phyloP scores from a whole-genome alignment of 805 yeast species.

The Yarrowia sp. region DNA sequence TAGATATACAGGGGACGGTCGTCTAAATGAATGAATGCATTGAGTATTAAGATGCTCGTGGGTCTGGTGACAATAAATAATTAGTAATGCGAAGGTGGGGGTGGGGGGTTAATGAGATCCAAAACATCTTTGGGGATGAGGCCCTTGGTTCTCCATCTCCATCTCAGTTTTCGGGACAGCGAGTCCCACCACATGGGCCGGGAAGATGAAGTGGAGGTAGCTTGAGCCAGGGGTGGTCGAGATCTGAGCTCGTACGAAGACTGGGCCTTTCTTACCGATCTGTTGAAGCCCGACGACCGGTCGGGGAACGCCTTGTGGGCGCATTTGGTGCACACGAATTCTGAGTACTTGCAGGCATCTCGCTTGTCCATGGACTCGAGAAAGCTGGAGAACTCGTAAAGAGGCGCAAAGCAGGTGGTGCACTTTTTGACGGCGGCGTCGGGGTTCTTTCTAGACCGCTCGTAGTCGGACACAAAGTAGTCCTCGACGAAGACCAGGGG shows the following conservation, averaged over 20 bases:
- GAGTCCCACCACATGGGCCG: conserved; percentile 33
- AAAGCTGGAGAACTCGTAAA: conserved; percentile 13
- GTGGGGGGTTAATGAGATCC: conserved; percentile 26
- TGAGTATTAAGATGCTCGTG: no score
- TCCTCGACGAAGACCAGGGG: conserved; percentile 35
- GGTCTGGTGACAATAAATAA: neutral
- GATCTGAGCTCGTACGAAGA: conserved; percentile 19
- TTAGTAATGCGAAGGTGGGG: conserved; percentile 20
- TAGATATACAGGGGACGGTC: no score
- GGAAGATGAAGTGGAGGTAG: neutral
- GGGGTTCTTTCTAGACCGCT: neutral
- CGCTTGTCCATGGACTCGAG: conserved; percentile 8
- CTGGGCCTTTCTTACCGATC: conserved; percentile 7
- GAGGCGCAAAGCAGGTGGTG: conserved; percentile 1
- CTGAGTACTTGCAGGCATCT: neutral
- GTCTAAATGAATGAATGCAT: neutral
- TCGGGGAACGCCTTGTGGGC: neutral
- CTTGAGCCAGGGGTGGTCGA: neutral
- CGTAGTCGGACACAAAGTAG: conserved; percentile 32
- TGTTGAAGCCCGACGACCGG: neutral
- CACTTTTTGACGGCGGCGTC: conserved; percentile 1
- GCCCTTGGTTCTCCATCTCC: conserved; percentile 54
- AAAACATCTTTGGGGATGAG: conserved; percentile 40
- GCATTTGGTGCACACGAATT: conserved; percentile 14
- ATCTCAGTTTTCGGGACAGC: conserved; percentile 43